Conservation (phyloP, 225 moss, liverwort and hornwort genomes). For the Neckera pumila region DNA sequence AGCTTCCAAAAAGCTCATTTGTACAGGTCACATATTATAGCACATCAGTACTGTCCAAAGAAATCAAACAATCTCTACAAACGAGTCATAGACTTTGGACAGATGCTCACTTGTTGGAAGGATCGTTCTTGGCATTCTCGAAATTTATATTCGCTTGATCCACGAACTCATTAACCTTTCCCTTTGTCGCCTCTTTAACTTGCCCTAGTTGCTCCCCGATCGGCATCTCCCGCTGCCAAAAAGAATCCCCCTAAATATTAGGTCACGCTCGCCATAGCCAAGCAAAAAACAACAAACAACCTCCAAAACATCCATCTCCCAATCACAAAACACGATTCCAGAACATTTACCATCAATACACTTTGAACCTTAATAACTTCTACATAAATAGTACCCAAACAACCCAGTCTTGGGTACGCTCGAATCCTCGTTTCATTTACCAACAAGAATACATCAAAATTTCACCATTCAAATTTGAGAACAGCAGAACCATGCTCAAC, state of each 20-base stretch:
- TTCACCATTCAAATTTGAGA: background rate
- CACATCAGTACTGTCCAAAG: background rate
- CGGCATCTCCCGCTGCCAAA: slow-evolving; percentile 29
- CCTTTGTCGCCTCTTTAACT: slow-evolving; percentile 13
- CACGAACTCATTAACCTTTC: slow-evolving; percentile 9
- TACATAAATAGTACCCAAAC: background rate
- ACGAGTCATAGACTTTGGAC: background rate
- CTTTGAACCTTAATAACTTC: background rate
- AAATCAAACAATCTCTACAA: background rate
- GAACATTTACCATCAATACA: background rate
- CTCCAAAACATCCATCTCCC: background rate
- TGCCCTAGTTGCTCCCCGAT: slow-evolving; percentile 24
- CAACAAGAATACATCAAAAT: background rate
- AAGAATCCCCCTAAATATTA: background rate
- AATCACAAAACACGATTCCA: background rate
- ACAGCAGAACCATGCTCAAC: background rate
- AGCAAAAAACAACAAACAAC: background rate
- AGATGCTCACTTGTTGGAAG: slow-evolving; percentile 16
- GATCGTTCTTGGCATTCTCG: slow-evolving; percentile 10
- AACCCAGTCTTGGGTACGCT: background rate
- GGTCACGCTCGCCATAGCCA: background rate
- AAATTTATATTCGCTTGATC: slow-evolving; percentile 6
- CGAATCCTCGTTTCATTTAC: background rate
- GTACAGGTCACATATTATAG: too few species aligned
- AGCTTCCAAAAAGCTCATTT: background rate